These are phyloP conservation scores for Penicillium canescens DNA, from an alignment of 495 filamentous ascomycete genomes.

Conservation along the genomic window DNA sequence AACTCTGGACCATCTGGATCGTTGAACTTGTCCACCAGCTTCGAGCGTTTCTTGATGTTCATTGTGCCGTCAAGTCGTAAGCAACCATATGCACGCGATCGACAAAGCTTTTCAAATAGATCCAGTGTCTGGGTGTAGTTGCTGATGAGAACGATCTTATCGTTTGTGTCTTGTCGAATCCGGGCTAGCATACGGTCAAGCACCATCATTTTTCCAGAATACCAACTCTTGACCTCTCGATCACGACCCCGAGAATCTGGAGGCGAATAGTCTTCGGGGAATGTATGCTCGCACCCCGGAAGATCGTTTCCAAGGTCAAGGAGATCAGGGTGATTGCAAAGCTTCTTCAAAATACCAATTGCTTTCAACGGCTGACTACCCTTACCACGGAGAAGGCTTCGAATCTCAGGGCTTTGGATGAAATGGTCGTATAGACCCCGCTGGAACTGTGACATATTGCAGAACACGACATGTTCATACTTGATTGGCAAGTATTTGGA, in stretches of 20 bases:
- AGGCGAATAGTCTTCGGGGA: constrained; percentile 84
- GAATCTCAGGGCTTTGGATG: constrained; percentile 93
- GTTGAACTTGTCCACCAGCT: constrained; percentile 98
- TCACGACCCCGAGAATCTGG: constrained; percentile 87
- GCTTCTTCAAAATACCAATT: constrained; percentile 94
- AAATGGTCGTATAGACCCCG: constrained; percentile 94
- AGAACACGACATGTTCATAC: constrained; percentile 99
- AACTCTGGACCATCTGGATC: constrained; percentile 89
- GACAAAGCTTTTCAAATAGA: constrained; percentile 90
- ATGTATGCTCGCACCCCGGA: constrained; percentile 79
- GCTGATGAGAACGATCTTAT: constrained; percentile 98
- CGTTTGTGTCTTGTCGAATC: constrained; percentile 93
- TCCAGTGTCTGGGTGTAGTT: constrained; percentile 98
- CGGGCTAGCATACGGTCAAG: constrained; percentile 97
- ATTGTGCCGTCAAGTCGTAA: constrained; percentile 94
- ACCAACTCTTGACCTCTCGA: constrained; percentile 92
- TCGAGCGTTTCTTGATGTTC: constrained; percentile 95
- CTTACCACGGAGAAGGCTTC: constrained; percentile 87
- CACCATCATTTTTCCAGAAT: constrained; percentile 97
- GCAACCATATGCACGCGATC: constrained; percentile 77
- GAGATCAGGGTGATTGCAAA: constrained; percentile 97
- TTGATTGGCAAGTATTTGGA: constrained; percentile 98
- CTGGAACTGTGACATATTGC: constrained; percentile 92
- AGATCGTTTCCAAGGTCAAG: constrained; percentile 82
- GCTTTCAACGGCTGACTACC: constrained; percentile 95